Base-by-base conservation (phyloP, 2,329 filamentous ascomycete species). In the Chrysoporthe cubensis region DNA sequence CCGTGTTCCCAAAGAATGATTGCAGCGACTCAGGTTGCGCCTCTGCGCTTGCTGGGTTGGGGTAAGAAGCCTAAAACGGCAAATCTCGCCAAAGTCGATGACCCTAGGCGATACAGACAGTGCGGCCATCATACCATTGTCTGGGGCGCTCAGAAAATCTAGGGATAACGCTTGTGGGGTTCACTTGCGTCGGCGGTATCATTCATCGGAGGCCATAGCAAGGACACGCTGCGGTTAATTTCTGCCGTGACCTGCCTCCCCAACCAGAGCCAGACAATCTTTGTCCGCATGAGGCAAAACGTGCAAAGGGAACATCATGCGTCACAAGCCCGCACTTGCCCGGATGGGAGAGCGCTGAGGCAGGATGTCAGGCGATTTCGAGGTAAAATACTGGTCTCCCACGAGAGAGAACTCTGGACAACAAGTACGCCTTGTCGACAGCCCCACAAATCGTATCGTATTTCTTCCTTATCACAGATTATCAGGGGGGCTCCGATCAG, bases 71-170 rank as follows among this genome's bases (percentile, higher is more conserved):
- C 52, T 58, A 57, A 50, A 62, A 68, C 62, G 52, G 50, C 52
- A 70, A 63, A 68, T 66, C 54, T 64, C 68, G 68, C 68, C 68
- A 67, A 68, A 66, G 50, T 58, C 65, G 48, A 63, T 67, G 67
- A 67, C 62, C 64, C 64, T 59, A 26, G 64, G 32, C 42, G 58
- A 68, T 62, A 59, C 58, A 40, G 52, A 62, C 64, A 48, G 65
- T 68, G 62, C 65, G 50, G 62, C 56, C 65, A 32, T 34, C 62
- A 59, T 48, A 26, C 26, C 26, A 26, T 69, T 42, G 32, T 57
- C 63, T 66, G 54, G 54, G 34, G 57, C 62, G 62, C 57, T 62
- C 34, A 42, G 37, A n/a, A 37, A 48, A 18, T n/a, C 21, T 58
- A 21, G 40, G 60, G 48, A 69, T 44, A 56, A 50, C 57, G 43